Evolutionary conservation across 2,329 filamentous ascomycete species (phyloP).

Genomic region (Drechslerella dactyloides): DNA sequence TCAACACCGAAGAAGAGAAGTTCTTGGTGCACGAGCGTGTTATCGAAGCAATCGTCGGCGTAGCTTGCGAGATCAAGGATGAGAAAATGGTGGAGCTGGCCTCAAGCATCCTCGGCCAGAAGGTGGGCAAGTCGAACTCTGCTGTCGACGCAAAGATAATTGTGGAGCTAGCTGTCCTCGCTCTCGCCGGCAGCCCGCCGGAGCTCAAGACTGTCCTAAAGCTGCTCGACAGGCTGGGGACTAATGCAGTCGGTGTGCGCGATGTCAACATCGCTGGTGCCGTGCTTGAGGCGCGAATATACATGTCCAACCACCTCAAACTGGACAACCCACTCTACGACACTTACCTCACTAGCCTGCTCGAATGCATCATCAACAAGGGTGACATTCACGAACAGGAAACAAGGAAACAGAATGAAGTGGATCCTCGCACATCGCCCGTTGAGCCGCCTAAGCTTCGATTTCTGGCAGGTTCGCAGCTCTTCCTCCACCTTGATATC

Average conservation of each 20-base stretch:
- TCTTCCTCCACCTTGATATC: conserved; percentile 51
- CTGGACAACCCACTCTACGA: conserved; percentile 77
- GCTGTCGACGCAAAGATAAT: conserved; percentile 85
- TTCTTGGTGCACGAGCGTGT: conserved; percentile 80
- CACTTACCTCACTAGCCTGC: conserved; percentile 80
- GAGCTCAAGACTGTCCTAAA: conserved; percentile 89
- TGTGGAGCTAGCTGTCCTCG: conserved; percentile 77
- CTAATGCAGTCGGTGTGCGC: conserved; percentile 73
- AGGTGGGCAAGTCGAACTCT: conserved; percentile 82
- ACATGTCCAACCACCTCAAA: conserved; percentile 74
- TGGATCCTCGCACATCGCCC: conserved; percentile 62
- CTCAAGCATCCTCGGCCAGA: conserved; percentile 95
- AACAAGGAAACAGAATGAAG: conserved; percentile 75
- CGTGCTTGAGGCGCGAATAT: conserved; percentile 77
- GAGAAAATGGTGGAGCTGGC: conserved; percentile 91
- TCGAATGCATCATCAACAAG: conserved; percentile 87
- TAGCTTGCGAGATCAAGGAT: conserved; percentile 80
- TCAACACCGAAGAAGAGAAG: conserved; percentile 78
- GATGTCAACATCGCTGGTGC: conserved; percentile 73
- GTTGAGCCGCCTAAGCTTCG: conserved; percentile 46
- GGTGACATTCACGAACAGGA: conserved; percentile 81
- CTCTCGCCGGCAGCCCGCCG: conserved; percentile 75
- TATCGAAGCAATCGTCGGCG: conserved; percentile 93
- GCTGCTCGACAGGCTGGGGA: conserved; percentile 76
- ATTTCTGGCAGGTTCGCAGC: conserved; percentile 40